Conservation (phyloP, 23 red algal genomes). For the Pyropia haitanensis region DNA sequence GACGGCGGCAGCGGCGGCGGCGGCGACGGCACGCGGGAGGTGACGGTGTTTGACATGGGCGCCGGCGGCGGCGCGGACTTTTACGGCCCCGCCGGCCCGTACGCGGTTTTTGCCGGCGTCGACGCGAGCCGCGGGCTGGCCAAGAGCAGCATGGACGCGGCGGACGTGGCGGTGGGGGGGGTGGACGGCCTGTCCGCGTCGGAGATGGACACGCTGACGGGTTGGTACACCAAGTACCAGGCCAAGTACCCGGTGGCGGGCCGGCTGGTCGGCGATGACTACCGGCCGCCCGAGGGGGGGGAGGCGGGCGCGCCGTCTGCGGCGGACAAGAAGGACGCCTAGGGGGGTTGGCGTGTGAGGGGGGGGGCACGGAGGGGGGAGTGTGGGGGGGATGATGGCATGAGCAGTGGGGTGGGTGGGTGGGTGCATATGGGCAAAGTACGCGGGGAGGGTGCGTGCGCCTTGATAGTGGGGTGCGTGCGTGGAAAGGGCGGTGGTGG, state of each 20-base stretch:
- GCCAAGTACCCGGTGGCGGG: constrained; percentile 87
- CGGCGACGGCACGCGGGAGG: constrained; percentile 1
- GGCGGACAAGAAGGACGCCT: constrained; percentile 9
- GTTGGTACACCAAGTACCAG: constrained; percentile 80
- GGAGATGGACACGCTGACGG: constrained; percentile 70
- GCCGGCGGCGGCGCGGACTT: constrained; percentile 42
- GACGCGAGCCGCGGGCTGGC: constrained; percentile 92
- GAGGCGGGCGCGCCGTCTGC: constrained; percentile 6
- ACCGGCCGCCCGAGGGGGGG: not conserved
- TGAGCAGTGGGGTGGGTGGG: no score
- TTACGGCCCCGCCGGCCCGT: constrained; percentile 91
- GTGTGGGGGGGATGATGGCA: no score
- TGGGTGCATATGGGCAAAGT: no score
- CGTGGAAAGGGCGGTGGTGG: no score
- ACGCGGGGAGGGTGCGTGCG: no score
- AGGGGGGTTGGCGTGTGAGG: not conserved
- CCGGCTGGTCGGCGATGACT: constrained; percentile 39
- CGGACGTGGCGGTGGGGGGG: constrained; percentile 41
- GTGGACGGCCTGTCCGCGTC: constrained; percentile 43
- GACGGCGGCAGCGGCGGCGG: constrained; percentile 2
- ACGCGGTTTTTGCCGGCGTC: constrained; percentile 86
- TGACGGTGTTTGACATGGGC: constrained; percentile 84
- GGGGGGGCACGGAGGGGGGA: no score
- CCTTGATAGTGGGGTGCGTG: no score
- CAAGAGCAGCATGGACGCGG: constrained; percentile 57